Evolutionary conservation across 257 asterid species (phyloP), one percentile per base, ranked within the genome.

Genomic region (Fraxinus pennsylvanica): DNA sequence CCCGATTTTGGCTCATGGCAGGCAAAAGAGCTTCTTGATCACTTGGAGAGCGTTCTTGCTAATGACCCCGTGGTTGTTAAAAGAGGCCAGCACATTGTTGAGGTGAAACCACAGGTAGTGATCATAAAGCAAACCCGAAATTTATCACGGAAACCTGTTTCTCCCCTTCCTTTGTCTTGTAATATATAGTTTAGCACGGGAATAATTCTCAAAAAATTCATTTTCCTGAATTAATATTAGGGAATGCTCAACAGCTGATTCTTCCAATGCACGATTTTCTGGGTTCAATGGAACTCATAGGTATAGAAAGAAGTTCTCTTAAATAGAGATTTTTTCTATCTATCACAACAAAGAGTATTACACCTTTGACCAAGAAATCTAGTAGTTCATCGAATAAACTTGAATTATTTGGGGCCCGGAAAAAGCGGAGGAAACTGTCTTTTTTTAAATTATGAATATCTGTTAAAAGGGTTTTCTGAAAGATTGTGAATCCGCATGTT

Each of bases 21-120:
- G 61, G 96, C 94, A 1, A 91, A 94, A 75, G 97, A 92, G 86
- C 92, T 94, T 72, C 96, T 94, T 2, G 97, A 94, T 87, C 97
- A 94, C 86, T 81, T 93, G 71, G 97, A 93, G 66, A 91, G 93
- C 12, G 98, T 92, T 12, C 96, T 94, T 4, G 97, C 96, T 29
- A 92, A 94, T 19, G 98, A 92, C 67, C 97, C 98, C 0, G 98
- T 89, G 2, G 91, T 91, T 0, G 98, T 88, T 6, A 92, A 90
- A 82, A 85, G 91, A 8, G 98, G 98, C 32, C 97, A 92, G 66
- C 92, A 90, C 74, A 94, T 94, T 33, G 97, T 94, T 12, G 98
- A 94, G 78, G 98, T 94, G 63, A 94, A 92, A 82, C 97, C 98
- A 77, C 98, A 92, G 97, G 98, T 92, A 90, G 8, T 38, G 1